Evolutionary conservation across 164 flowering plant genomes (phyloP), one percentile per base, ranked within the genome.

Genomic region (Taxillus chinensis): DNA sequence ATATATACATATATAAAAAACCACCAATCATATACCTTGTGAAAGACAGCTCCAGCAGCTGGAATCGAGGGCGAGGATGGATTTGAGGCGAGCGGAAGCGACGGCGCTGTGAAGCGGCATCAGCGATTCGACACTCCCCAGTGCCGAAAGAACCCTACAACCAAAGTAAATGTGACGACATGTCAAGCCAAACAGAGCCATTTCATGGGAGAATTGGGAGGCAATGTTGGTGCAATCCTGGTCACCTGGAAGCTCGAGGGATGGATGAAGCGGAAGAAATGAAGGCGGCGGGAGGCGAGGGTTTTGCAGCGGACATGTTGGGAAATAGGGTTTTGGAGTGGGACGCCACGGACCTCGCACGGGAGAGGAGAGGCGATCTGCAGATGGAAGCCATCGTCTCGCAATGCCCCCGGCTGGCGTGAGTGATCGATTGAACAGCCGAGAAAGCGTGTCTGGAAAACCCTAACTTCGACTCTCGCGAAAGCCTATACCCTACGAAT

Each of bases 11-110:
- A 27, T 27, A 27, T 27, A 27, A 27, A 27, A 27, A 27, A 27
- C 27, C 27, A 0, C 27, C 27, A 27, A 27, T 27, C 27, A 10
- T 7, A 57, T 59, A 83, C 91, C 91, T 72, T 73, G 85, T 68
- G 87, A 83, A 57, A 87, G 87, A 73, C 78, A 83, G 80, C 96
- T 85, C 93, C 96, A 90, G 73, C 80, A 82, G 40, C 78, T 62
- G 42, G 96, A 78, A 63, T 84, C 82, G 7, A 74, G 75, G 16
- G 87, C 85, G 7, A 90, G 72, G 70, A 57, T 75, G n/a, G 91
- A 85, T 64, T 64, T 78, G 45, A 90, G 87, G 68, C 93, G 78
- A 70, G 91, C 82, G 46, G 85, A 69, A 45, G 92, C 91, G 63
- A 84, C 75, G 52, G 84, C 87, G 49, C 70, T 82, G 57, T 89